Evolutionary conservation across 129 eudicot genomes (phyloP).

Genomic region (Scalesia atractyloides): DNA sequence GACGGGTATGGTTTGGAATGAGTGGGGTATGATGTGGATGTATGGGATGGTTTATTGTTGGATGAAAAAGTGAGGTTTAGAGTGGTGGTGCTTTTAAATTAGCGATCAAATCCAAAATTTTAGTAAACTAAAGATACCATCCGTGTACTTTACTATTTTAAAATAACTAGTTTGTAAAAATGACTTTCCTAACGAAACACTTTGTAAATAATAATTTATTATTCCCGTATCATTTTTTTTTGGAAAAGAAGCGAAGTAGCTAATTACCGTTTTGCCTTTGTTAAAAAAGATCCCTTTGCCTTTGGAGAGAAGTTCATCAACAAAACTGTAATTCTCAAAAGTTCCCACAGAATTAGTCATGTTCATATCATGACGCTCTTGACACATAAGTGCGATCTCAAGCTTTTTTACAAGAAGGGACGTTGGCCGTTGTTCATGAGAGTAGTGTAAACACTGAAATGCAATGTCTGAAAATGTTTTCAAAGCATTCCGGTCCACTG

Average conservation of each 20-base stretch:
- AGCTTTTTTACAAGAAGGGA: neutral
- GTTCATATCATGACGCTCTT: neutral
- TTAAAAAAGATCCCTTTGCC: neutral
- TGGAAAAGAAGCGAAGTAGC: neutral
- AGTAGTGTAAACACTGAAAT: neutral
- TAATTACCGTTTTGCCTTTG: neutral
- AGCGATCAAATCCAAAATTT: too few relatives aligned
- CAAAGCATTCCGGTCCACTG: neutral
- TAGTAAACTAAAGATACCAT: too few relatives aligned
- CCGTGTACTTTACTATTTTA: too few relatives aligned
- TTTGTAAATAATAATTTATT: neutral
- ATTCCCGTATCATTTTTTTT: neutral
- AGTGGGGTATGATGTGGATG: too few relatives aligned
- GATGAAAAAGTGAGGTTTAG: too few relatives aligned
- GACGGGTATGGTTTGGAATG: too few relatives aligned
- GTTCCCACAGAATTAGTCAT: neutral
- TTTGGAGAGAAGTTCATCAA: neutral
- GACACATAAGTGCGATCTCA: neutral
- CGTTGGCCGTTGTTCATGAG: neutral
- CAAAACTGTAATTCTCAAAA: neutral
- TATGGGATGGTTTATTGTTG: too few relatives aligned
- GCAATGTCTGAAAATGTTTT: constrained; percentile 7
- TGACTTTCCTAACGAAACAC: too few relatives aligned
- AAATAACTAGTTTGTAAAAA: too few relatives aligned
- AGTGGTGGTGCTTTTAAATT: too few relatives aligned